Evolutionary conservation across 345 rosid genomes (phyloP), one percentile per base, ranked within the genome.

Genomic region (Brassica rapa): DNA sequence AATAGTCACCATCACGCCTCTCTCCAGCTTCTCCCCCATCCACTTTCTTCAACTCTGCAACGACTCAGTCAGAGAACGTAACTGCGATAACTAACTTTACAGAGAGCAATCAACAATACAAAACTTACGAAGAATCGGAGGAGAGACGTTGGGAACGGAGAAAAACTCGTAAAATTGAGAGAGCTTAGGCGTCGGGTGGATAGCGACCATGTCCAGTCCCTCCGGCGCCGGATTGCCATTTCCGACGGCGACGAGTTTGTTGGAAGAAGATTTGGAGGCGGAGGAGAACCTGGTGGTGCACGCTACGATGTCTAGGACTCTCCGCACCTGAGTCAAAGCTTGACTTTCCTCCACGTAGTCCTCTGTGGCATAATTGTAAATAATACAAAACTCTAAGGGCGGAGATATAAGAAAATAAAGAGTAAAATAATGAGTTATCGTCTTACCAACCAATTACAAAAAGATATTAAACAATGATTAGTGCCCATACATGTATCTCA

Each of bases 141-240:
- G 89, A 49, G 91, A 56, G 71, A 89, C 86, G 79, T 92, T 86
- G 57, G 93, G 78, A 77, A 92, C 63, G 70, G 93, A 89, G 93
- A 94, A 90, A 80, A 89, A 94, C 37, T 94, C 95, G 81, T 92
- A 92, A 70, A 94, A 94, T 56, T 92, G 91, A 61, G 92, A 87
- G 8, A 92, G 97, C 64, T 85, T 86, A 15, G 90, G 97, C 19
- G 85, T 89, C 10, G 95, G 98, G 66, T 88, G 90, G 80, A 94
- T 81, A 24, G 90, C 83, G 63, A 69, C 75, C 72, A 84, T 87
- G 74, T 86, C 90, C 53, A 80, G 25, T 3, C 72, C 70, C 0
- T 84, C 88, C 74, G 68, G 65, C n/a, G 27, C 59, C 21, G 59
- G 0, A 46, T 3, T 69, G 11, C 12, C 82, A 80, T 80, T 39